Evolutionary conservation across 2,329 filamentous ascomycete genomes (phyloP).

Genomic region (Colletotrichum lentis): DNA sequence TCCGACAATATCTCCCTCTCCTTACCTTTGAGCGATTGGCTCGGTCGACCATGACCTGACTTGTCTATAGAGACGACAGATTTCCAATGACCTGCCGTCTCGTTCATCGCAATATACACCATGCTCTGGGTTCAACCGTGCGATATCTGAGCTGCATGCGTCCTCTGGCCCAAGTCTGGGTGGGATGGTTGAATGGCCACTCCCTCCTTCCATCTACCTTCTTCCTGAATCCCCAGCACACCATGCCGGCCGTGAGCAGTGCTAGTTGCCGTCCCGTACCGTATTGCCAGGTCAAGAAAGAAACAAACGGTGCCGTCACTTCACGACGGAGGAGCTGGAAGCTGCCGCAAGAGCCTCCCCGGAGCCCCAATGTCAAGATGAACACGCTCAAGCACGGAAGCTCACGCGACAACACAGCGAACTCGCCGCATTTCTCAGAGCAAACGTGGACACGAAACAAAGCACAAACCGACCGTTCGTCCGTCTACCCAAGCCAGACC

Average conservation of each 20-base stretch:
- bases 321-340: background rate
- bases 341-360: background rate
- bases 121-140: background rate
- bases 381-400: background rate
- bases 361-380: background rate
- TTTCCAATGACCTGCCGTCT: too few species aligned
- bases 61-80: background rate
- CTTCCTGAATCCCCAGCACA: background rate
- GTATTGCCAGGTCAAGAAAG: background rate
- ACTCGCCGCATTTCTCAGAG: background rate
- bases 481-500: background rate
- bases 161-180: background rate
- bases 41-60: background rate
- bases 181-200: too few species aligned
- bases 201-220: background rate
- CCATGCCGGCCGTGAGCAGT: too few species aligned
- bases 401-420: background rate
- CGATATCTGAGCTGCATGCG: background rate
- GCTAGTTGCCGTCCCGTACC: background rate
- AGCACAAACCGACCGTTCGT: slow-evolving; percentile 6
- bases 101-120: background rate
- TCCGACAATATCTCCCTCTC: background rate
- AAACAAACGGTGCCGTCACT: background rate
- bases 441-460: background rate
- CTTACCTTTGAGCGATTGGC: too few species aligned